Percentiles rank a stretch among this genome's conserved stretches.
These are phyloP conservation scores for Venturia asperata DNA, from an alignment of 2,329 filamentous ascomycete genomes.

Conservation along the genomic window DNA sequence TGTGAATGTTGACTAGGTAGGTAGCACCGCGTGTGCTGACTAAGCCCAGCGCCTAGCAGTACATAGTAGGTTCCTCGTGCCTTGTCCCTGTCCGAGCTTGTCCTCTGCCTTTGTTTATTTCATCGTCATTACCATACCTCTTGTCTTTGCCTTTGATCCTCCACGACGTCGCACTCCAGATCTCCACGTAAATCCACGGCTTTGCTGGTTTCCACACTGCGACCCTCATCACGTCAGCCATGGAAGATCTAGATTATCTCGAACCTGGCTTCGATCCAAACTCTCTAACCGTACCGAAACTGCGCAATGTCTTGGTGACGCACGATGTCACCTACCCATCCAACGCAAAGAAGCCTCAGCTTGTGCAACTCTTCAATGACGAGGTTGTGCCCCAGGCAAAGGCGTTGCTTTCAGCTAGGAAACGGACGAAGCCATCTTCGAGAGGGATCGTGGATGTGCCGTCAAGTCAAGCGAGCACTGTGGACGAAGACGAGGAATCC, in stretches of 20 bases:
- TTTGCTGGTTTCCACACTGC: not conserved
- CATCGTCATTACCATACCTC: too few species aligned
- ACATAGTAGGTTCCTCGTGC: too few species aligned
- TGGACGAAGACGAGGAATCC: constrained; percentile 43
- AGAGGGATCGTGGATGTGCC: constrained; percentile 68
- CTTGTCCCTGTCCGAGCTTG: too few species aligned
- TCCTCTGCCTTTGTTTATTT: too few species aligned
- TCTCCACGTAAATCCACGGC: not conserved
- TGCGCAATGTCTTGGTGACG: constrained; percentile 84
- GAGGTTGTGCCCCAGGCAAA: constrained; percentile 71
- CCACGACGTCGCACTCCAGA: not conserved
- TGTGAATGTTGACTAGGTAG: too few species aligned
- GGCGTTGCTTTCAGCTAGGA: constrained; percentile 66
- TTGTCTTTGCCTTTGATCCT: not conserved
- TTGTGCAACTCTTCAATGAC: constrained; percentile 75
- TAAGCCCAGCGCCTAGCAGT: too few species aligned
- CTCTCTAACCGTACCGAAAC: constrained; percentile 74
- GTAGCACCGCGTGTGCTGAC: too few species aligned
- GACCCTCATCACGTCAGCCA: not conserved
- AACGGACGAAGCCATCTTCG: constrained; percentile 76
- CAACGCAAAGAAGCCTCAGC: constrained; percentile 83
- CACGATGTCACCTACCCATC: constrained; percentile 82
- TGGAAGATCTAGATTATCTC: constrained; percentile 67
- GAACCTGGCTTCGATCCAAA: constrained; percentile 78
- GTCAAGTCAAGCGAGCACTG: constrained; percentile 58